Evolutionary conservation across 257 asterid species (phyloP).

Genomic region (Plectranthus barbatus): DNA sequence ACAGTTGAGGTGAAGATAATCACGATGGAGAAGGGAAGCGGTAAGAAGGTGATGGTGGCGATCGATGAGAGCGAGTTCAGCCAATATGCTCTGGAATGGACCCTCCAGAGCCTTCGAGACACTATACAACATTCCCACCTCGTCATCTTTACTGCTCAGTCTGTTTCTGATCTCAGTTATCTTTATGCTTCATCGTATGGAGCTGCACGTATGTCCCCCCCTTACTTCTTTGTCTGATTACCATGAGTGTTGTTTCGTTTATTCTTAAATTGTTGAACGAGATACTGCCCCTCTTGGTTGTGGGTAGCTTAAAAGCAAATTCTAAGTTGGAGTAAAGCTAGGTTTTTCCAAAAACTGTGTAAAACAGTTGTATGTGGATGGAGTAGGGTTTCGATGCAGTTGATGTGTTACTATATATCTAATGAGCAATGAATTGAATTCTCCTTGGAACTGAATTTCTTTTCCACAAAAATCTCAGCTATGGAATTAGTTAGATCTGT

Average conservation of each 20-base stretch:
- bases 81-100: slow-evolving; percentile 51
- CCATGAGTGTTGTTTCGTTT: background rate
- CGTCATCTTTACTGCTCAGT: slow-evolving; percentile 44
- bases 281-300: too few relatives aligned
- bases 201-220: slow-evolving; percentile 33
- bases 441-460: too few relatives aligned
- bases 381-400: too few relatives aligned
- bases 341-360: too few relatives aligned
- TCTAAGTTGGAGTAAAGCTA: too few relatives aligned
- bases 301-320: too few relatives aligned
- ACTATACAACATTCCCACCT: slow-evolving; percentile 23
- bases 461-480: slow-evolving; percentile 27
- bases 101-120: slow-evolving; percentile 29
- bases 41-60: slow-evolving; percentile 62
- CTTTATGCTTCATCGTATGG: slow-evolving; percentile 49
- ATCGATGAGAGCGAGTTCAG: slow-evolving; percentile 59
- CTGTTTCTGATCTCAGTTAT: slow-evolving; percentile 29
- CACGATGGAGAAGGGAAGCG: slow-evolving; percentile 8
- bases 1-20: background rate
- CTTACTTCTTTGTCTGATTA: background rate
- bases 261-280: background rate
- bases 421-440: too few relatives aligned
- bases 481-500: slow-evolving; percentile 26
- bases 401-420: background rate
- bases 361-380: too few relatives aligned